Conservation (phyloP, 208 protist genomes). For the Leishmania guyanensis region DNA sequence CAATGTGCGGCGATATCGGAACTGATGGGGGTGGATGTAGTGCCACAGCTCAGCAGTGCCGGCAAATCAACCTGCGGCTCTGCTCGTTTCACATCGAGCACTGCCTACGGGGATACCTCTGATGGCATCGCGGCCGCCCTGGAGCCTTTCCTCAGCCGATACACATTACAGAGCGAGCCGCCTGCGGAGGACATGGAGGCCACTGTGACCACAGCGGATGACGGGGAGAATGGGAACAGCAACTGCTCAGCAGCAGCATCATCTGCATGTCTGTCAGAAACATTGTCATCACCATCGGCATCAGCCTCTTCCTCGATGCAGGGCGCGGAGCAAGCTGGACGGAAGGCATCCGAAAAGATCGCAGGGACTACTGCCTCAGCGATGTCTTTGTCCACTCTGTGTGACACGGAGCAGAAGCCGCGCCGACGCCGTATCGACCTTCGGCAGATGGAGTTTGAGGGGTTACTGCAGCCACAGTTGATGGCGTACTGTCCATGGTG, state of each 20-base stretch:
- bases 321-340: background rate
- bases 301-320: background rate
- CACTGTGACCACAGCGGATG: background rate
- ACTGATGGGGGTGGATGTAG: constrained; percentile 47
- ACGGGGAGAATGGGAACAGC: background rate
- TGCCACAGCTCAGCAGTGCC: constrained; percentile 17
- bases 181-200: constrained; percentile 12
- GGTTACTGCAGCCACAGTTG: constrained; percentile 53
- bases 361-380: background rate
- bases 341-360: background rate
- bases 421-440: constrained; percentile 39
- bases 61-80: background rate
- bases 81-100: constrained; percentile 11
- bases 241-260: background rate
- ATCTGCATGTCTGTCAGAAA: background rate
- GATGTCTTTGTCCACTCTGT: background rate
- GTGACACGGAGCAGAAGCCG: background rate
- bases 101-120: constrained; percentile 14
- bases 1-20: constrained; percentile 77
- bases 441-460: constrained; percentile 63
- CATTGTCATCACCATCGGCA: background rate
- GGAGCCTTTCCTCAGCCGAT: constrained; percentile 46
- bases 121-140: constrained; percentile 38
- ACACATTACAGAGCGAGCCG: constrained; percentile 31
- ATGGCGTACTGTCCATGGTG: constrained; percentile 73